Evolutionary conservation across 768 basidiomycete genomes (phyloP).

Genomic region (Suillus subalutaceus): DNA sequence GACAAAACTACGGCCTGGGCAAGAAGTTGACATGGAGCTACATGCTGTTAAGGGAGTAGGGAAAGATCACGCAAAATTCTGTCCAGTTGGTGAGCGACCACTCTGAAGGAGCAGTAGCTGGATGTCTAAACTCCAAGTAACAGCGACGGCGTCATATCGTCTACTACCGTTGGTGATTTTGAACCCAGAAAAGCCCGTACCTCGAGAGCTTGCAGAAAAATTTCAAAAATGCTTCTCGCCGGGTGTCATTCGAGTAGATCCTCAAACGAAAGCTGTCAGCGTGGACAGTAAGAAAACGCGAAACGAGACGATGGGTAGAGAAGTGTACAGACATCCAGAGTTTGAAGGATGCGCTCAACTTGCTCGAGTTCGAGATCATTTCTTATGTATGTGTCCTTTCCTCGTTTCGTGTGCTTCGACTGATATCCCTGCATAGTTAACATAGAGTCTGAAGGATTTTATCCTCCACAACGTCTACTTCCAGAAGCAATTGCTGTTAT

Average conservation of each 20-base stretch:
- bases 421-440: constrained; percentile 56
- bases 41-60: constrained; percentile 94
- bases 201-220: constrained; percentile 73
- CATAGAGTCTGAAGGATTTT: constrained; percentile 90
- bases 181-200: constrained; percentile 73
- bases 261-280: constrained; percentile 56
- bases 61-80: constrained; percentile 96
- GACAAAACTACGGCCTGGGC: constrained; percentile 90
- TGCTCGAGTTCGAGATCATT: constrained; percentile 86
- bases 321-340: constrained; percentile 91
- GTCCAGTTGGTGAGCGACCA: constrained; percentile 76
- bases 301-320: constrained; percentile 87
- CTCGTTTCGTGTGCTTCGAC: constrained; percentile 1
- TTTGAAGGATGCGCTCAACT: constrained; percentile 84
- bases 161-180: constrained; percentile 81
- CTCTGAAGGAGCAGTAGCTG: neutral
- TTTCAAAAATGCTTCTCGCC: constrained; percentile 89
- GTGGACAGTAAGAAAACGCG: constrained; percentile 70
- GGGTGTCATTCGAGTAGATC: constrained; percentile 71
- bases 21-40: constrained; percentile 80
- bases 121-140: neutral
- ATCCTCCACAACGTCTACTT: constrained; percentile 80
- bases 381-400: constrained; percentile 70
- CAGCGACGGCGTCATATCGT: constrained; percentile 95
- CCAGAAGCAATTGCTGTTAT: constrained; percentile 82